Conservation (phyloP, 306 rosid species). For the Sicyos baderoa region DNA sequence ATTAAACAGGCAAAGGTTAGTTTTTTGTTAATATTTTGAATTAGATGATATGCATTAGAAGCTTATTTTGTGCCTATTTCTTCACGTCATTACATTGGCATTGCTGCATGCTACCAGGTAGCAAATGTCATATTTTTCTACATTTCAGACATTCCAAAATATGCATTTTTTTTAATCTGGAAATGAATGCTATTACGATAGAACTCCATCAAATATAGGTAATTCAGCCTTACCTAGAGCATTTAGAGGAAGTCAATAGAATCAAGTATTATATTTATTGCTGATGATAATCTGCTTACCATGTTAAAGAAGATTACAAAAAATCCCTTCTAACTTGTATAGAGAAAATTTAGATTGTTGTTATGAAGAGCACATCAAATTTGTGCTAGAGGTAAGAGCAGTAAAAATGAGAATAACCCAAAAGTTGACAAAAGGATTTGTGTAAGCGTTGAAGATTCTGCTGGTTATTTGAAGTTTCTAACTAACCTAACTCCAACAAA, state of each 20-base stretch:
- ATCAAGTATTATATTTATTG: neutral
- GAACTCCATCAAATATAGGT: neutral
- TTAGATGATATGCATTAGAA: slow-evolving; percentile 6
- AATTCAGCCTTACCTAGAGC: slow-evolving; percentile 12
- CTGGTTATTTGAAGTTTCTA: slow-evolving; percentile 1
- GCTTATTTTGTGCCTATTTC: slow-evolving; percentile 6
- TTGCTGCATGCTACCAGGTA: neutral
- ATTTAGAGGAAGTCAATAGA: neutral
- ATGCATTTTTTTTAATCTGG: neutral
- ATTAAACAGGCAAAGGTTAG: slow-evolving; percentile 47
- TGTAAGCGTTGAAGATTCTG: neutral
- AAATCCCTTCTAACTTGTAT: neutral
- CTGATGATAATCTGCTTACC: neutral
- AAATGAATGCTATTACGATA: neutral
- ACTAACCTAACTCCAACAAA: neutral
- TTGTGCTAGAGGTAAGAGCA: too few relatives aligned
- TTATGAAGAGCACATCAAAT: too few relatives aligned
- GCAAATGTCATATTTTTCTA: slow-evolving; percentile 3
- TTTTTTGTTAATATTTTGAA: slow-evolving; percentile 12
- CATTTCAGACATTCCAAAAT: neutral
- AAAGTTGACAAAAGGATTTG: neutral
- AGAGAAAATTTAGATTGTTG: too few relatives aligned
- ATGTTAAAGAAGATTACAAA: neutral
- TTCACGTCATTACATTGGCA: neutral
- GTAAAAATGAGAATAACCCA: neutral